phyloP scores from a whole-genome alignment of 495 filamentous ascomycete species.

The Xylaria palmicola region DNA sequence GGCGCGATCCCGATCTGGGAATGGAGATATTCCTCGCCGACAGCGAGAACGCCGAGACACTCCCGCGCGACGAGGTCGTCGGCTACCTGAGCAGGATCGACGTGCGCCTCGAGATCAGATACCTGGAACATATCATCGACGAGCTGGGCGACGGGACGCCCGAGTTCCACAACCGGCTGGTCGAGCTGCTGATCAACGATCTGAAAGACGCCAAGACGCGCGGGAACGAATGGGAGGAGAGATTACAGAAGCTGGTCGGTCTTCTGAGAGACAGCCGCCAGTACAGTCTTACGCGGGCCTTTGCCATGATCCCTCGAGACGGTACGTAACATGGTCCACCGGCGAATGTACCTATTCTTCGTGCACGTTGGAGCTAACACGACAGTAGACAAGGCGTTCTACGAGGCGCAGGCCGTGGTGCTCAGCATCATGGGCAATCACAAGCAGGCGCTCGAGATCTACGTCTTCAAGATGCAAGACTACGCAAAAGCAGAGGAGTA shows the following conservation, averaged over 20 bases:
- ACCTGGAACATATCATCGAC: slow-evolving; percentile 87
- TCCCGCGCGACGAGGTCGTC: slow-evolving; percentile 74
- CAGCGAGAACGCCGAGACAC: slow-evolving; percentile 88
- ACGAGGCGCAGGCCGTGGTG: slow-evolving; percentile 86
- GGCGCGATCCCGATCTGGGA: slow-evolving; percentile 67
- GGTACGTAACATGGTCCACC: too few species aligned
- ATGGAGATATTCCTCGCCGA: slow-evolving; percentile 97
- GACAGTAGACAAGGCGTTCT: slow-evolving; percentile 72
- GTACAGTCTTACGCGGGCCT: slow-evolving; percentile 75
- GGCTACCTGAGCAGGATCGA: slow-evolving; percentile 71
- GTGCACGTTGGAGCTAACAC: background rate
- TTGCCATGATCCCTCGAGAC: slow-evolving; percentile 73
- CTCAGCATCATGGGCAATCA: slow-evolving; percentile 95
- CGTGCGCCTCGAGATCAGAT: slow-evolving; percentile 66
- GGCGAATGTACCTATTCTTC: too few species aligned
- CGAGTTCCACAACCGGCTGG: slow-evolving; percentile 81
- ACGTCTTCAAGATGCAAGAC: slow-evolving; percentile 89
- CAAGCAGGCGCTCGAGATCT: slow-evolving; percentile 90
- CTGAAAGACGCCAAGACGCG: slow-evolving; percentile 47
- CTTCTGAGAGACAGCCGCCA: slow-evolving; percentile 76
- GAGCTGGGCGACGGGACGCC: slow-evolving; percentile 83
- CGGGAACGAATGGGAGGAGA: slow-evolving; percentile 52
- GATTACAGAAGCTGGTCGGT: slow-evolving; percentile 63
- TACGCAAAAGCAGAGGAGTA: slow-evolving; percentile 92
- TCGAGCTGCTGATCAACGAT: slow-evolving; percentile 70